A percentile compares a stretch with the other conserved stretches of the same genome.
These are phyloP conservation scores for Fusarium foetens DNA, from an alignment of 2,329 filamentous ascomycete species.

Conservation along the genomic window DNA sequence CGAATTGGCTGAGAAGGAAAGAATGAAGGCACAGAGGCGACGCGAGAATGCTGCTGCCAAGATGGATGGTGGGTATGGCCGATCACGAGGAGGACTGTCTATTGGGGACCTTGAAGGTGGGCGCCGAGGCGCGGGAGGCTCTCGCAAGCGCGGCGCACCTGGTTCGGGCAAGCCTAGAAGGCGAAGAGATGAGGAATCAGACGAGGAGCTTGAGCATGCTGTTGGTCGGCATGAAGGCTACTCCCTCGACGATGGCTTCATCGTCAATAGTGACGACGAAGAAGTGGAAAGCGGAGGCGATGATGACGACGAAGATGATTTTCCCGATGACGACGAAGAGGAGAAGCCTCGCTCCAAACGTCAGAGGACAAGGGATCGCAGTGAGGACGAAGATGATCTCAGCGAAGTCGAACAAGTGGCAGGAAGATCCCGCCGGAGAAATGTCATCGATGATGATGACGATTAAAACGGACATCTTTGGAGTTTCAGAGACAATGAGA, in stretches of 20 bases:
- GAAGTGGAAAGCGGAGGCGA: constrained; percentile 70
- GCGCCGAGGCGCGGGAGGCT: constrained; percentile 58
- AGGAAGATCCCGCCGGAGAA: constrained; percentile 63
- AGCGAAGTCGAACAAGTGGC: constrained; percentile 62
- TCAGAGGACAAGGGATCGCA: constrained; percentile 60
- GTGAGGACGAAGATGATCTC: constrained; percentile 61
- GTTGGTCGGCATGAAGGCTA: constrained; percentile 76
- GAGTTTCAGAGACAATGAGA: constrained; percentile 1
- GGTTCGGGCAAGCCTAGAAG: constrained; percentile 63
- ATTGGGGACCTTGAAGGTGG: constrained; percentile 76
- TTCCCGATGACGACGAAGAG: constrained; percentile 65
- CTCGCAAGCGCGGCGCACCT: constrained; percentile 64
- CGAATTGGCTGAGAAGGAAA: constrained; percentile 79
- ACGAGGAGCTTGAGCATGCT: constrained; percentile 74
- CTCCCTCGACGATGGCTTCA: constrained; percentile 81
- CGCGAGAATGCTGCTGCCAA: constrained; percentile 75
- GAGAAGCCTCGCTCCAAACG: constrained; percentile 60
- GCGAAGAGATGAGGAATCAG: constrained; percentile 77
- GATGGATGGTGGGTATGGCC: constrained; percentile 66
- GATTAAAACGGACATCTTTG: constrained; percentile 51
- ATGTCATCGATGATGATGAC: constrained; percentile 70
- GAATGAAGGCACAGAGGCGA: constrained; percentile 71
- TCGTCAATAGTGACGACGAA: constrained; percentile 80
- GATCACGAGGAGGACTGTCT: constrained; percentile 67
- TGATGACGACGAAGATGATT: constrained; percentile 69